Evolutionary conservation across 1,284 basidiomycete genomes (phyloP).

Genomic region (Sporisorium scitamineum): DNA sequence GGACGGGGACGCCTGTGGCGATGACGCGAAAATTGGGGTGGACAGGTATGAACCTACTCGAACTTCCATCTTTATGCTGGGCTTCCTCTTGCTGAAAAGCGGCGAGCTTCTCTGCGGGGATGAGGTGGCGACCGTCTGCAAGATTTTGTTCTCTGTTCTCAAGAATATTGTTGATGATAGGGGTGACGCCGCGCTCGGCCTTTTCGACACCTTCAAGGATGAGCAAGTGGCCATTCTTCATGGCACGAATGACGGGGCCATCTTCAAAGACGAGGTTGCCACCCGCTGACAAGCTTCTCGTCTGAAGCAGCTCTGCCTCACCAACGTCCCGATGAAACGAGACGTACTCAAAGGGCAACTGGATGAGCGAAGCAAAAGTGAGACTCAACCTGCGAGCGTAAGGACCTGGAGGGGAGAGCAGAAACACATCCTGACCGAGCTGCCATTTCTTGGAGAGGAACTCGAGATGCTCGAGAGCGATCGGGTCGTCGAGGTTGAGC

Average conservation of each 20-base stretch:
- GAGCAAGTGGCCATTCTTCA: slow-evolving; percentile 69
- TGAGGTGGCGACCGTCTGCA: slow-evolving; percentile 70
- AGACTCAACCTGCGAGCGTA: slow-evolving; percentile 69
- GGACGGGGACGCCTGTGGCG: slow-evolving; percentile 67
- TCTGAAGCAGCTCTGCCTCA: slow-evolving; percentile 70
- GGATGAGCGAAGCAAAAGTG: slow-evolving; percentile 68
- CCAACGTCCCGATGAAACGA: slow-evolving; percentile 70
- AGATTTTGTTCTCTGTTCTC: slow-evolving; percentile 69
- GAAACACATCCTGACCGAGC: slow-evolving; percentile 67
- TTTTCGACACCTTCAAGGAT: slow-evolving; percentile 70
- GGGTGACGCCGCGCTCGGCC: slow-evolving; percentile 68
- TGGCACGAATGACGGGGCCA: slow-evolving; percentile 68
- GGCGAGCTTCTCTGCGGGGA: slow-evolving; percentile 67
- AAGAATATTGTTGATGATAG: slow-evolving; percentile 70
- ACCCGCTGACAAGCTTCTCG: slow-evolving; percentile 62
- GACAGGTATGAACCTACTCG: slow-evolving; percentile 64
- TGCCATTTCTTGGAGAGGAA: slow-evolving; percentile 68
- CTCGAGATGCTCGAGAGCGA: slow-evolving; percentile 66
- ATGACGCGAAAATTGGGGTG: slow-evolving; percentile 70
- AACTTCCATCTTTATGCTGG: slow-evolving; percentile 9
- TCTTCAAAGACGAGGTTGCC: slow-evolving; percentile 68
- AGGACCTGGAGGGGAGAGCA: slow-evolving; percentile 68
- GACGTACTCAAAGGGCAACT: slow-evolving; percentile 68
- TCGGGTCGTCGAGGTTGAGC: slow-evolving; percentile 63
- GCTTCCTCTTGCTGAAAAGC: slow-evolving; percentile 44